A percentile compares a stretch with the other conserved stretches of the same genome.
Evolutionary conservation across 2,329 filamentous ascomycete genomes (phyloP).

Genomic region (Colletotrichum falcatum): DNA sequence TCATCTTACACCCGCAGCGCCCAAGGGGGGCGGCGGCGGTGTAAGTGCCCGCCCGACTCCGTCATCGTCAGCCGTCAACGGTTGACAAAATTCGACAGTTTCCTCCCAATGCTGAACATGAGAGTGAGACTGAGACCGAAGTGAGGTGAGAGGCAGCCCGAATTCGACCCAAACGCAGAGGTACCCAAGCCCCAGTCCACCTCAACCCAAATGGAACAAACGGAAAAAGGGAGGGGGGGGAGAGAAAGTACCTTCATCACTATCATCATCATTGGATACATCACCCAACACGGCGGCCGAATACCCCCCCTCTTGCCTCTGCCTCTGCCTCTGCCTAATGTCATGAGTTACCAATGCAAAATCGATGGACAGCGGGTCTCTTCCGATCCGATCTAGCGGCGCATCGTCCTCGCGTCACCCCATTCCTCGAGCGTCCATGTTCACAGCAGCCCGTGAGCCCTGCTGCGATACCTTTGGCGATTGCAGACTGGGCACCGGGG

Average conservation of each 20-base stretch:
- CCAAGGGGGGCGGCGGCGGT: slow-evolving; percentile 28
- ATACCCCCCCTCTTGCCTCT: neutral
- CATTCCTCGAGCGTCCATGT: slow-evolving; percentile 7
- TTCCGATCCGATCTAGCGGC: slow-evolving; percentile 40
- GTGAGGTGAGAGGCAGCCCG: slow-evolving; percentile 24
- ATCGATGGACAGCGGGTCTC: neutral
- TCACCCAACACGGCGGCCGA: neutral
- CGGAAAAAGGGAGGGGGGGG: neutral
- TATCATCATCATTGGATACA: slow-evolving; percentile 17
- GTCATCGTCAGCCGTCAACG: slow-evolving; percentile 40
- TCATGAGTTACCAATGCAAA: slow-evolving; percentile 7
- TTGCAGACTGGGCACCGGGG: slow-evolving; percentile 9
- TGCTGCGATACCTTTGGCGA: slow-evolving; percentile 3
- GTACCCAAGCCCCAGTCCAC: slow-evolving; percentile 28
- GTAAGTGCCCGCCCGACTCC: slow-evolving; percentile 27
- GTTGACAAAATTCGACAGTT: neutral
- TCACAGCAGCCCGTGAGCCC: slow-evolving; percentile 1
- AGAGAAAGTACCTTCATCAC: slow-evolving; percentile 15
- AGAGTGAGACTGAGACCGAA: neutral
- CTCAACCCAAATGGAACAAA: slow-evolving; percentile 25
- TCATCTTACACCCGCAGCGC: slow-evolving; percentile 25
- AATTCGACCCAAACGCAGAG: slow-evolving; percentile 32
- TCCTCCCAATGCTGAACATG: neutral
- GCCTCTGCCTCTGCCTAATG: slow-evolving; percentile 22
- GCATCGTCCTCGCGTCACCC: slow-evolving; percentile 39